phyloP scores from a whole-genome alignment of 2,329 filamentous ascomycete genomes.

The Aspergillus brunneoviolaceus region DNA sequence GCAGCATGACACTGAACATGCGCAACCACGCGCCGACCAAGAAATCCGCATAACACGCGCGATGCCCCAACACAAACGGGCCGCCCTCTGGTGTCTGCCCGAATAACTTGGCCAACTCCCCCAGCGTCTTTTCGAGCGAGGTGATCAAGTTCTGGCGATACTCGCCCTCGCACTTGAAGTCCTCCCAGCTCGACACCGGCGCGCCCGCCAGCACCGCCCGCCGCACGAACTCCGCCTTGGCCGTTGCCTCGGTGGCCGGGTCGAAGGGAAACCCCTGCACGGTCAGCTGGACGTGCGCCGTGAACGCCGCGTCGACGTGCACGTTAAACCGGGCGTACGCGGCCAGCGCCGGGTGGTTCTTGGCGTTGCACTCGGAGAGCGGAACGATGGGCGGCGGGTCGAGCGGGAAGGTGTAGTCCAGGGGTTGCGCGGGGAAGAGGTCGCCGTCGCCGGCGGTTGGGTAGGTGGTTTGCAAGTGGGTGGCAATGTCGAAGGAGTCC shows the following conservation, averaged over 20 bases:
- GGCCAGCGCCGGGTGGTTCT: constrained; percentile 29
- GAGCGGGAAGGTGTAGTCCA: constrained; percentile 43
- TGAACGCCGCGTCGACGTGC: constrained; percentile 57
- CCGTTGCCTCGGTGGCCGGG: constrained; percentile 46
- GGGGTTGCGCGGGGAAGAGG: constrained; percentile 49
- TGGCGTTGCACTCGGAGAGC: constrained; percentile 32
- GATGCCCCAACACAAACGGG: constrained; percentile 51
- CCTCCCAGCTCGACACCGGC: constrained; percentile 46
- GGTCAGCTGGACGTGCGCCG: constrained; percentile 45
- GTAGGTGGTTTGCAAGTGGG: constrained; percentile 57
- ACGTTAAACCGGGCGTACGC: constrained; percentile 55
- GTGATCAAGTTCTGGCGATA: constrained; percentile 38
- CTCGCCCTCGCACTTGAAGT: constrained; percentile 40
- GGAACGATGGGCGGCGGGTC: constrained; percentile 36
- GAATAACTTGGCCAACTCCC: constrained; percentile 46
- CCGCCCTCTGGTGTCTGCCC: constrained; percentile 36
- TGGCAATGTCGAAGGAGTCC: constrained; percentile 66
- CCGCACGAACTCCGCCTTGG: constrained; percentile 50
- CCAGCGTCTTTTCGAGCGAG: constrained; percentile 46
- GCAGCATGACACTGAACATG: constrained; percentile 46
- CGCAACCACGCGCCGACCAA: constrained; percentile 59
- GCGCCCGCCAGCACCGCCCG: constrained; percentile 28
- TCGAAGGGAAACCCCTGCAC: constrained; percentile 51
- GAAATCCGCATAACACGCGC: constrained; percentile 55
- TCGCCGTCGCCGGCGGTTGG: constrained; percentile 47